These are phyloP conservation scores for Barbatosphaeria neglecta DNA, from an alignment of 495 filamentous ascomycete genomes.

Conservation along the genomic window DNA sequence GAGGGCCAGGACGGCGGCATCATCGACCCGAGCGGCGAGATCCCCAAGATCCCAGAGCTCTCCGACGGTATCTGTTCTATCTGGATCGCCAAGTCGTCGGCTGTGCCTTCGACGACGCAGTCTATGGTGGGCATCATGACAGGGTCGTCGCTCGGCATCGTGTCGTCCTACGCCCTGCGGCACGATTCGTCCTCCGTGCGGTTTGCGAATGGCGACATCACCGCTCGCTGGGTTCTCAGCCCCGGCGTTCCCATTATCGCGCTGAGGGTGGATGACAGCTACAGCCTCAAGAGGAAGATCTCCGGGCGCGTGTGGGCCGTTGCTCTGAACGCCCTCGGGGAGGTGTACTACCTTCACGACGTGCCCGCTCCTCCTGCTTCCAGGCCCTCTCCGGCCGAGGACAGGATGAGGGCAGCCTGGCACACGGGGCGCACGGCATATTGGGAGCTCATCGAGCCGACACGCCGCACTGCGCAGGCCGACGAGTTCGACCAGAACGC, in stretches of 20 bases:
- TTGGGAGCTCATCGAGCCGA: conserved; percentile 72
- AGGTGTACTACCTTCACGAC: conserved; percentile 73
- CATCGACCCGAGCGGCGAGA: conserved; percentile 44
- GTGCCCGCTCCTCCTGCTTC: conserved; percentile 40
- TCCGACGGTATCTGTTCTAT: conserved; percentile 58
- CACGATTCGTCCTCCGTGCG: conserved; percentile 53
- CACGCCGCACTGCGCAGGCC: conserved; percentile 50
- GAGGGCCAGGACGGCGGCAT: conserved; percentile 31
- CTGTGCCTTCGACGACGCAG: conserved; percentile 58
- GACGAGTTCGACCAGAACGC: conserved; percentile 54
- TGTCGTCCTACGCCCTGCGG: conserved; percentile 72
- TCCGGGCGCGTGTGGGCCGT: conserved; percentile 73
- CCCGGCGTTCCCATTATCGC: conserved; percentile 87
- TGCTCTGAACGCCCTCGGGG: conserved; percentile 81
- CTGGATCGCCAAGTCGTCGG: conserved; percentile 82
- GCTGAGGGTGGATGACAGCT: conserved; percentile 75
- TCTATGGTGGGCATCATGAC: conserved; percentile 71
- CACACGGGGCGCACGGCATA: conserved; percentile 60
- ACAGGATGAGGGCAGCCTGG: conserved; percentile 57
- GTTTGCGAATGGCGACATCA: conserved; percentile 61
- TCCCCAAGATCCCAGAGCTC: conserved; percentile 56
- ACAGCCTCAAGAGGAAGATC: conserved; percentile 53
- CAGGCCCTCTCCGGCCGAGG: conserved; percentile 33
- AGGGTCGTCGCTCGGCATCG: conserved; percentile 77
- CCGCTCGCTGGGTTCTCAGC: conserved; percentile 76